These are phyloP conservation scores for Salicornia ramosissima DNA, from an alignment of 148 eudicot genomes.

Conservation along the genomic window DNA sequence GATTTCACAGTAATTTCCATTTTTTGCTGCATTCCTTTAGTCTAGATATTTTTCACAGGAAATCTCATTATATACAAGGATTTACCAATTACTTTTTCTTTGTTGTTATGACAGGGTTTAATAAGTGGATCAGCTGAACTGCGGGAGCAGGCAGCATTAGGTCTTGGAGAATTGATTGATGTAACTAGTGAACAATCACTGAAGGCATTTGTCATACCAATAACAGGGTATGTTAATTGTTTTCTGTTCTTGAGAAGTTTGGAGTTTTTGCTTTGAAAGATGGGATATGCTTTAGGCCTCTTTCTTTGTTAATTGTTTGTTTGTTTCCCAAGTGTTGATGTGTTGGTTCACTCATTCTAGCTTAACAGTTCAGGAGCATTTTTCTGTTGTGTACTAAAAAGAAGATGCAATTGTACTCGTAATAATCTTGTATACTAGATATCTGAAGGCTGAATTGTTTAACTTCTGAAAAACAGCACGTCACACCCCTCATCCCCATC, in stretches of 20 bases:
- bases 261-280: background rate
- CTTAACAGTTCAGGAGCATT: too few relatives aligned
- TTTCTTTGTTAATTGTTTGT: background rate
- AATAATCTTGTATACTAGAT: too few relatives aligned
- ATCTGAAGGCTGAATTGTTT: too few relatives aligned
- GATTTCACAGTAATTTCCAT: background rate
- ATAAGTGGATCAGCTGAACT: slow-evolving; percentile 94
- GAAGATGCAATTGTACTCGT: too few relatives aligned
- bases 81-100: background rate
- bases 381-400: too few relatives aligned
- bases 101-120: slow-evolving; percentile 52
- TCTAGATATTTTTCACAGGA: background rate
- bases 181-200: slow-evolving; percentile 86
- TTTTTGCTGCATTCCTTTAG: background rate
- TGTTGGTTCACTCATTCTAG: background rate
- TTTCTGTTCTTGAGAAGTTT: background rate
- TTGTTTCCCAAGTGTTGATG: background rate
- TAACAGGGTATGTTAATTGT: slow-evolving; percentile 60
- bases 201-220: slow-evolving; percentile 84
- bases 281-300: background rate
- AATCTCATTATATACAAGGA: background rate
- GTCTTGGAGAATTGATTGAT: slow-evolving; percentile 96
- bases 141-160: slow-evolving; percentile 95
- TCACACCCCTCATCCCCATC: too few relatives aligned
- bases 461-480: too few relatives aligned